These are phyloP conservation scores for Umbelopsis ramanniana DNA, from an alignment of 192 early-diverging fungal species.

Conservation along the genomic window DNA sequence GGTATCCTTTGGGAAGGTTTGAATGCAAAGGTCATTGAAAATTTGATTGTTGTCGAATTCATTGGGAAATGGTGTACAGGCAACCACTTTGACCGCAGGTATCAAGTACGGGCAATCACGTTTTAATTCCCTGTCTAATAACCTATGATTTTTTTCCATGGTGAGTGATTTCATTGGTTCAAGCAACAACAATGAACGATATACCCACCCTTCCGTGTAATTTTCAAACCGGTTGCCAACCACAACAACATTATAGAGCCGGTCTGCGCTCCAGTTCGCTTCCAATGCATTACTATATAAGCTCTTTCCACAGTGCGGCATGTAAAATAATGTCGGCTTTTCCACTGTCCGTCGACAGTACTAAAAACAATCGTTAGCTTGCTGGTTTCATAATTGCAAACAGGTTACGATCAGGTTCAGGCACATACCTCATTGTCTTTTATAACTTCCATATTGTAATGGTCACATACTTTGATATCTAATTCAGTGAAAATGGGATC, in stretches of 20 bases:
- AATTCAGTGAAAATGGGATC: conserved; percentile 43
- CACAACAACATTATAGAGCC: conserved; percentile 25
- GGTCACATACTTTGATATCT: conserved; percentile 34
- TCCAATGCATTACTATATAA: conserved; percentile 40
- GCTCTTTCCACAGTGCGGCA: conserved; percentile 42
- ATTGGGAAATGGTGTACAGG: conserved; percentile 28
- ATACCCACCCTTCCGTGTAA: conserved; percentile 38
- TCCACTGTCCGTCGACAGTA: conserved; percentile 29
- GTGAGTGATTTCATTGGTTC: neutral
- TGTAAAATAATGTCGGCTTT: conserved; percentile 39
- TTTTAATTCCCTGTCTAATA: conserved; percentile 32
- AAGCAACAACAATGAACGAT: neutral
- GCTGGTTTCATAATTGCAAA: neutral
- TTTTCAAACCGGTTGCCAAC: conserved; percentile 41
- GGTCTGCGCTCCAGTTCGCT: conserved; percentile 33
- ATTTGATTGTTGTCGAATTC: conserved; percentile 43
- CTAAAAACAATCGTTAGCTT: neutral
- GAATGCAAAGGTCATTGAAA: conserved; percentile 43
- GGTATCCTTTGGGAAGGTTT: conserved; percentile 27
- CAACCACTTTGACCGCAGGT: conserved; percentile 26
- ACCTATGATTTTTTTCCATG: neutral
- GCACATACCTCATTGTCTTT: conserved; percentile 33
- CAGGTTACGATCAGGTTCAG: neutral
- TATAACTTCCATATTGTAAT: conserved; percentile 32
- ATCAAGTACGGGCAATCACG: conserved; percentile 40